Conservation (phyloP, 306 rosid species). For the Prunus kanzakura region DNA sequence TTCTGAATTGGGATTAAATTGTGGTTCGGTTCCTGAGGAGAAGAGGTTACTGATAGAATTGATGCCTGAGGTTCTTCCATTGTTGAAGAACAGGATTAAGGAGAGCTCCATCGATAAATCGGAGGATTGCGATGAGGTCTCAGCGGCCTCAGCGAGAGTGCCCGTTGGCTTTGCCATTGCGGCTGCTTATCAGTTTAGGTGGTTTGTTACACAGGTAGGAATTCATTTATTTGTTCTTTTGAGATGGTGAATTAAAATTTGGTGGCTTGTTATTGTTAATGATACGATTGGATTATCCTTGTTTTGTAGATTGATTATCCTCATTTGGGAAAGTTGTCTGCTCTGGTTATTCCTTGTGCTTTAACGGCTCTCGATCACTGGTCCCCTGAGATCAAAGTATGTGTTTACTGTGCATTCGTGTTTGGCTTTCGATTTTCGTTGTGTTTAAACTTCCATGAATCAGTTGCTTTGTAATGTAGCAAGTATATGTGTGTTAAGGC, state of each 20-base stretch:
- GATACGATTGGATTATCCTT: slow-evolving; percentile 13
- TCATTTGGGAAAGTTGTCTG: slow-evolving; percentile 65
- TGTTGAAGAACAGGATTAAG: slow-evolving; percentile 60
- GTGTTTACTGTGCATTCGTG: slow-evolving; percentile 4
- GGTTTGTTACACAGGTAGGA: slow-evolving; percentile 84
- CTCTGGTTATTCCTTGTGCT: slow-evolving; percentile 81
- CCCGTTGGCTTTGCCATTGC: slow-evolving; percentile 72
- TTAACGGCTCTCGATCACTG: slow-evolving; percentile 87
- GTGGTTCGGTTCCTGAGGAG: slow-evolving; percentile 36
- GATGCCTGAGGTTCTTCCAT: slow-evolving; percentile 56
- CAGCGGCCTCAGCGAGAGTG: slow-evolving; percentile 76
- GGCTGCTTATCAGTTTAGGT: slow-evolving; percentile 81
- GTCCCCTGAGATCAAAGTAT: slow-evolving; percentile 89
- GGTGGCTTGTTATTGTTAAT: slow-evolving; percentile 5
- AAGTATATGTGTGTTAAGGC: slow-evolving; percentile 1
- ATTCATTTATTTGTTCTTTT: neutral
- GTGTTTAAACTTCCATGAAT: neutral
- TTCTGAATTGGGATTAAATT: slow-evolving; percentile 46
- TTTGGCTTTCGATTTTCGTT: neutral
- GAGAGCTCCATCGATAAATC: slow-evolving; percentile 73
- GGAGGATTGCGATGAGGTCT: slow-evolving; percentile 54
- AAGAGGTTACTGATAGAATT: slow-evolving; percentile 60
- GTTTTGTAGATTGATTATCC: slow-evolving; percentile 66
- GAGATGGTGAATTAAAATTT: slow-evolving; percentile 10
- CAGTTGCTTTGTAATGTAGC: neutral